phyloP scores from a whole-genome alignment of 179 eudicot species.

The Corrigiola litoralis region DNA sequence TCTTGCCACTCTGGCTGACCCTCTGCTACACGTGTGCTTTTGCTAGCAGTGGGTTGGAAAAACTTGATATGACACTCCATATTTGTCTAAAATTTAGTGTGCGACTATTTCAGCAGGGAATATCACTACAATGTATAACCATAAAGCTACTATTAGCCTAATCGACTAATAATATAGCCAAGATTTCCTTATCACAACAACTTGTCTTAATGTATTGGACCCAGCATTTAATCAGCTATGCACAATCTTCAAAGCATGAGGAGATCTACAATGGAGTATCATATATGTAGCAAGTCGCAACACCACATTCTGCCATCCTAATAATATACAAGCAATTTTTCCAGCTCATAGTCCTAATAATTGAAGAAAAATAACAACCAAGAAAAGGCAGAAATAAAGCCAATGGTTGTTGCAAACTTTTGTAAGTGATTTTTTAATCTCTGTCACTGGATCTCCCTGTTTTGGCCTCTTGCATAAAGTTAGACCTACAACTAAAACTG shows the following conservation, averaged over 20 bases:
- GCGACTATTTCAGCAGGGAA: neutral
- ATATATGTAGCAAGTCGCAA: conserved; percentile 10
- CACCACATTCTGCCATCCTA: conserved; percentile 9
- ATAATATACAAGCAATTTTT: conserved; percentile 12
- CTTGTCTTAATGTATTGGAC: conserved; percentile 11
- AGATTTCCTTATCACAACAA: neutral
- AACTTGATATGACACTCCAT: neutral
- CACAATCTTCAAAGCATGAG: conserved; percentile 8
- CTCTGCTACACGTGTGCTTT: conserved; percentile 23
- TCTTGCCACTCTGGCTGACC: conserved; percentile 15
- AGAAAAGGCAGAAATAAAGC: neutral
- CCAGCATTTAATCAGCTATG: conserved; percentile 15
- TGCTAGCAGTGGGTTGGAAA: neutral
- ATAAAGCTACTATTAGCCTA: too few species aligned
- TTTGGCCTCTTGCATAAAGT: conserved; percentile 20
- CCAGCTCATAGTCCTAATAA: conserved; percentile 35
- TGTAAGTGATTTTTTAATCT: neutral
- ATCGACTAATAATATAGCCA: too few species aligned
- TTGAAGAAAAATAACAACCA: conserved; percentile 18
- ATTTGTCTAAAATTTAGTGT: neutral
- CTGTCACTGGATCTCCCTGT: conserved; percentile 2
- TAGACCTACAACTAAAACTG: conserved; percentile 7
- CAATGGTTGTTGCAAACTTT: conserved; percentile 14
- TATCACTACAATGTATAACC: too few species aligned
- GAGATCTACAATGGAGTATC: conserved; percentile 10